Evolutionary conservation across 148 eudicot genomes (phyloP), one percentile per base, ranked within the genome.

Genomic region (Arctostaphylos glauca): DNA sequence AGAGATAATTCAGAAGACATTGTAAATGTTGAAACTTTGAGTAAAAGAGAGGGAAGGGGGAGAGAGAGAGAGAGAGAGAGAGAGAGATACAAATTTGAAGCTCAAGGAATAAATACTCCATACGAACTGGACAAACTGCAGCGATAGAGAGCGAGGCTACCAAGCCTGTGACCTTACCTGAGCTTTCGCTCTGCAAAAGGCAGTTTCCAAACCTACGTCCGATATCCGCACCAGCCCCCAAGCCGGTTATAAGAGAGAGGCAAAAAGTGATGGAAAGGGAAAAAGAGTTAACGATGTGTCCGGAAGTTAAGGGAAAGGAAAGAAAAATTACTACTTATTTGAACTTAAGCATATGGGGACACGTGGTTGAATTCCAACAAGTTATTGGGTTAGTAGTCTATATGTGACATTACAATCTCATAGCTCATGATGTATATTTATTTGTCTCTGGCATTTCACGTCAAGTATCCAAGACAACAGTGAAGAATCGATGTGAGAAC

Each of bases 81-180:
- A 12, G 41, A 53, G 55, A 52, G 5, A 18, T 12, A 7, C 71
- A 43, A 48, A 53, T 64, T 76, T 81, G 68, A 78, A 77, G 23
- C 53, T 44, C 16, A 5, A 2, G 38, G 12, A 7, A 2, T 56
- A 56, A 56, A 56, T 56, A 41, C n/a, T 52, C 14, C 52, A 77
- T 46, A 54, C 21, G 38, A 14, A 46, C 64, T 9, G 76, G 75
- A 14, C 55, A 25, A 4, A 70, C 52, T 6, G 18, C 82, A 67
- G 52, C 3, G 75, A 60, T 9, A 75, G 76, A 77, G 14, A 13
- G 23, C 14, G 76, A 19, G 77, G 55, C 6, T 25, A 66, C 83
- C 84, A 75, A 81, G 68, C 73, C 87, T 77, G 82, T 9, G 82
- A 67, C 83, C 88, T 81, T 81, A 85, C 73, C 89, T 59, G 86